Evolutionary conservation across 2,329 filamentous ascomycete genomes (phyloP).

Genomic region (Colletotrichum somersetense): DNA sequence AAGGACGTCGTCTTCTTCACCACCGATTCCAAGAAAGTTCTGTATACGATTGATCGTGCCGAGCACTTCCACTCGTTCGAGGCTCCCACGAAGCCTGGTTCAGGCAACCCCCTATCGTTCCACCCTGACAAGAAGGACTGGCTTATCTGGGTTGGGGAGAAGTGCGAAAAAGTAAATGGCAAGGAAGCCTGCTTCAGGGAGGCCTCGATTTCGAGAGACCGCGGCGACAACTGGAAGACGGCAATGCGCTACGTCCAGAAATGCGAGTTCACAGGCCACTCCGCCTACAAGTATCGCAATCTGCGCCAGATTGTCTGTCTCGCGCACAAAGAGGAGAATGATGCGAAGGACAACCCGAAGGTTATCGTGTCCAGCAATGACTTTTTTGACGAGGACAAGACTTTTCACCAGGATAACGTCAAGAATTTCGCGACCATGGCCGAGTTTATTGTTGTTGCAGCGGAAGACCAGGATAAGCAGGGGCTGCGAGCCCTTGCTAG

Average conservation of each 20-base stretch:
- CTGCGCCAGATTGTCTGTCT: conserved; percentile 71
- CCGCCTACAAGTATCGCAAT: conserved; percentile 66
- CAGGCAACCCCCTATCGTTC: conserved; percentile 73
- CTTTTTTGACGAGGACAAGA: conserved; percentile 76
- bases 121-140: conserved; percentile 89
- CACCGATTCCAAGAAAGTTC: conserved; percentile 74
- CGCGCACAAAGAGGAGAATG: conserved; percentile 69
- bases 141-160: conserved; percentile 89
- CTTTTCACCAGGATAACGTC: conserved; percentile 76
- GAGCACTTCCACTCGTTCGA: conserved; percentile 80
- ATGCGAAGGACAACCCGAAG: conserved; percentile 72
- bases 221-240: conserved; percentile 83
- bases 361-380: conserved; percentile 83
- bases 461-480: conserved; percentile 75
- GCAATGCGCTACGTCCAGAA: conserved; percentile 80
- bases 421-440: conserved; percentile 93
- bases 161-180: conserved; percentile 69
- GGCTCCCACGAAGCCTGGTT: conserved; percentile 67
- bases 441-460: conserved; percentile 93
- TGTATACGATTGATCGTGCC: conserved; percentile 86
- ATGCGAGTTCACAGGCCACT: conserved; percentile 87
- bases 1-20: conserved; percentile 91
- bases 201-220: conserved; percentile 83
- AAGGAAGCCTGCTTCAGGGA: conserved; percentile 75
- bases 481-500: conserved; percentile 84